Evolutionary conservation across 73 alveolate genomes (phyloP), one percentile per base, ranked within the genome.

Genomic region (Paramecium octaurelia): DNA sequence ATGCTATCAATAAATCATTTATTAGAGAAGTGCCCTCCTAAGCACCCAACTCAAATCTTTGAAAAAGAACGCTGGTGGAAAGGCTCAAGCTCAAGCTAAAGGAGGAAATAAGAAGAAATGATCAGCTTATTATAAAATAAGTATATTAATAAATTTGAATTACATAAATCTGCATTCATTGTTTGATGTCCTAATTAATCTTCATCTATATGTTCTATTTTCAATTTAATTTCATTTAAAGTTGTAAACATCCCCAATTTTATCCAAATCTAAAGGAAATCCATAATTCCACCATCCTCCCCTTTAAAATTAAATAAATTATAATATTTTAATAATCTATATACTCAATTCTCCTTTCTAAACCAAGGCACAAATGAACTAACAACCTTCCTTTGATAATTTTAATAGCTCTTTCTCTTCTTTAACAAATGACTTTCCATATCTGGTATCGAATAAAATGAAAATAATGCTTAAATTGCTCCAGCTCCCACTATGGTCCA

Each of bases 401-500:
- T 48, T 35, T 24, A 27, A 35, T 80, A 80, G 24, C 77, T 23
- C 21, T 48, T 27, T 42, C 91, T 40, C 18, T 42, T 80, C 46
- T 80, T 48, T 24, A 80, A 42, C 34, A 89, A 73, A 83, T 89
- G 94, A n/a, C 20, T 58, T 24, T 89, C 94, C 92, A 89, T 89
- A 50, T 77, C 92, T 20, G 94, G 94, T 1, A 89, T 58, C 10
- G 94, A 70, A 50, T 89, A 89, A 38, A 89, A 27, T 7, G 70
- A 42, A 64, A 89, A 70, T 20, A 89, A 20, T 10, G 64, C 83
- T 20, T 70, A 46, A 35, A 89, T 89, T 0, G 38, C 8, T 14
- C 57, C 31, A 8, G 94, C 94, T 20, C 94, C 94, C 14, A 95
- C 20, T 0, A 94, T 84, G 0, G 92, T 88, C 94, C 95, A 90